Evolutionary conservation across 2,329 filamentous ascomycete genomes (phyloP), one percentile per base, ranked within the genome.

Genomic region (Akanthomyces uredinophilus): DNA sequence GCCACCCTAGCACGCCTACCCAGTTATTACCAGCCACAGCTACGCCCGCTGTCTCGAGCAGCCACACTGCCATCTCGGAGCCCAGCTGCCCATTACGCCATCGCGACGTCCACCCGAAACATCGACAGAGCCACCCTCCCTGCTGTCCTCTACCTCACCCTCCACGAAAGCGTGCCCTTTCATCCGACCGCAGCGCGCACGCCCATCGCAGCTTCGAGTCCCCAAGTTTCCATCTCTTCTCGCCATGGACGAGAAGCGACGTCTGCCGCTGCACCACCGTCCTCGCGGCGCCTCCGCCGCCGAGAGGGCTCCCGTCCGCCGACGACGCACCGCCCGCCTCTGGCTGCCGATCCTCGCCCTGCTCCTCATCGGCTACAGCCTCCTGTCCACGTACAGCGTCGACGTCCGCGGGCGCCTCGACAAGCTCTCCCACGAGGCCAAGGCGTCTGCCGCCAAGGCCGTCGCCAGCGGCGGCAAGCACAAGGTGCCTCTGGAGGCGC

Each of bases 401-500:
- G 53, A 22, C 22, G 53, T 60, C 54, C 52, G 35, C 41, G 37
- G 22, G 29, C 47, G 47, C 35, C 20, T 62, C 53, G 51, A 58
- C 60, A 43, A 49, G 43, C 50, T 60, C 41, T 53, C 39, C 44
- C 22, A 49, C 8, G 53, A 58, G 46, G 49, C 27, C 29, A 43
- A 37, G 35, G 35, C 56, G 27, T 29, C 62, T 10, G 56, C 44
- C 57, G 43, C 39, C 43, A 50, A 35, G 39, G 64, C 51, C 52
- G 63, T 56, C 65, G 62, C 32, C 32, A 8, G 32, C 32, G 32
- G 35, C 62, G 62, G 35, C 62, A 63, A 51, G 29, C 55, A 63
- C 32, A 75, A 80, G 63, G 89, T 98, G 5, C 90, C 92, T 4
- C 77, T 99, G 2, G 95, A 99, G 74, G 91, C 92, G 61, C 94